Evolutionary conservation across 2,329 filamentous ascomycete species (phyloP).

Genomic region (Escovopsis weberi): DNA sequence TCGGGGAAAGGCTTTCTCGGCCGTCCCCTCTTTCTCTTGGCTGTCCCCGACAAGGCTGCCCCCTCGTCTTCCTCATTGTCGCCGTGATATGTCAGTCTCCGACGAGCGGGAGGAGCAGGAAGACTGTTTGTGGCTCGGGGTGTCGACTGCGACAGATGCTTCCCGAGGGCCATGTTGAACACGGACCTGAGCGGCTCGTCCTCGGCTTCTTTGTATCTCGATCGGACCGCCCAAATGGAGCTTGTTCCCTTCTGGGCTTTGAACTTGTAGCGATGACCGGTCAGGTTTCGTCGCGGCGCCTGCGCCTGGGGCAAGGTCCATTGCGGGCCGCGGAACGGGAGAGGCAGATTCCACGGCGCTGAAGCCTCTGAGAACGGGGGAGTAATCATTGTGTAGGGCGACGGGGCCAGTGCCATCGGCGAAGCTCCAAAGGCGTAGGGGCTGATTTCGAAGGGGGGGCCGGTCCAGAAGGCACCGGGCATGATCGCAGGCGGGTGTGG

Average conservation of each 20-base stretch:
- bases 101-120: not conserved
- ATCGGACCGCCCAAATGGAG: constrained; percentile 21
- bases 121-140: constrained; percentile 1
- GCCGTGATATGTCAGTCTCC: not conserved
- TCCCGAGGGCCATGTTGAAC: constrained; percentile 2
- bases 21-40: not conserved
- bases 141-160: constrained; percentile 1
- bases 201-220: constrained; percentile 9
- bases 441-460: constrained; percentile 1
- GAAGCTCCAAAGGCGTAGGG: constrained; percentile 5
- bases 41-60: constrained; percentile 8
- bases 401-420: constrained; percentile 7
- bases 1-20: not conserved
- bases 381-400: constrained; percentile 8
- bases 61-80: constrained; percentile 15
- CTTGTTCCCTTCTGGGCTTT: constrained; percentile 14
- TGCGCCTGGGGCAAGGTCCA: constrained; percentile 3
- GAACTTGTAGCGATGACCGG: constrained; percentile 17
- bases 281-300: not conserved
- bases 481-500: constrained; percentile 1
- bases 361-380: constrained; percentile 4
- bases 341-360: constrained; percentile 6
- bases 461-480: constrained; percentile 4
- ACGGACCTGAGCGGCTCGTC: constrained; percentile 3
- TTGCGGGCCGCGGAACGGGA: constrained; percentile 1